Evolutionary conservation across 1,284 basidiomycete species (phyloP).

Genomic region (Pseudozyma thailandica): DNA sequence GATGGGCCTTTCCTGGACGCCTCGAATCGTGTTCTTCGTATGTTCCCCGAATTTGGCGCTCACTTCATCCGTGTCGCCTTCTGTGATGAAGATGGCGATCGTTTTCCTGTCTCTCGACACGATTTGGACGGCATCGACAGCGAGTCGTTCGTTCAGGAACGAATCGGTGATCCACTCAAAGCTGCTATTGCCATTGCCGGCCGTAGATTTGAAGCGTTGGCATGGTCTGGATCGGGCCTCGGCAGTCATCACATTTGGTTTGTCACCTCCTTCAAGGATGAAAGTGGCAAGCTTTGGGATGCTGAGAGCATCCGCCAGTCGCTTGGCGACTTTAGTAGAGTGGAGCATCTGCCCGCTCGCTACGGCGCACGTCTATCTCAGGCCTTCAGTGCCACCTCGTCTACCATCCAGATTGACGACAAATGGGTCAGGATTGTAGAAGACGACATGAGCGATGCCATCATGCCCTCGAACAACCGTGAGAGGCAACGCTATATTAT

Average conservation of each 20-base stretch:
- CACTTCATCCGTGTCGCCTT: conserved; percentile 36
- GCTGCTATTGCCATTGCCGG: conserved; percentile 31
- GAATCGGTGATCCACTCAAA: conserved; percentile 31
- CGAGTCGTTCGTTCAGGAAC: conserved; percentile 35
- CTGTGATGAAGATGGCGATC: conserved; percentile 36
- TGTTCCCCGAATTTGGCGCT: conserved; percentile 31
- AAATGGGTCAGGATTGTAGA: conserved; percentile 27
- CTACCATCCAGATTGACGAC: conserved; percentile 26
- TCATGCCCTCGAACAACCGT: conserved; percentile 2
- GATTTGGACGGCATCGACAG: conserved; percentile 32
- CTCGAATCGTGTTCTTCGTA: conserved; percentile 31
- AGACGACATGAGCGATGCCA: conserved; percentile 15
- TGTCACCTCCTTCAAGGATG: conserved; percentile 31
- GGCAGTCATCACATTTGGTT: conserved; percentile 42
- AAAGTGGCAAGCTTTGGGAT: conserved; percentile 24
- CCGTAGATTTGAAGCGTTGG: conserved; percentile 25
- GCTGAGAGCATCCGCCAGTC: conserved; percentile 30
- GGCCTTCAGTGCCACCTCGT: conserved; percentile 41
- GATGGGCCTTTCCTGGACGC: conserved; percentile 35
- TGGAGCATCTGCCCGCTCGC: conserved; percentile 25
- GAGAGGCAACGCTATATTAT: conserved; percentile 14
- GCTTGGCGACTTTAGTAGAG: conserved; percentile 23
- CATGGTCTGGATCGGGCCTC: conserved; percentile 34
- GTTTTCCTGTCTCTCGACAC: conserved; percentile 31
- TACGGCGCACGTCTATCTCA: conserved; percentile 35